Evolutionary conservation across 208 protist genomes (phyloP).

Genomic region (Borovskyia barvae): DNA sequence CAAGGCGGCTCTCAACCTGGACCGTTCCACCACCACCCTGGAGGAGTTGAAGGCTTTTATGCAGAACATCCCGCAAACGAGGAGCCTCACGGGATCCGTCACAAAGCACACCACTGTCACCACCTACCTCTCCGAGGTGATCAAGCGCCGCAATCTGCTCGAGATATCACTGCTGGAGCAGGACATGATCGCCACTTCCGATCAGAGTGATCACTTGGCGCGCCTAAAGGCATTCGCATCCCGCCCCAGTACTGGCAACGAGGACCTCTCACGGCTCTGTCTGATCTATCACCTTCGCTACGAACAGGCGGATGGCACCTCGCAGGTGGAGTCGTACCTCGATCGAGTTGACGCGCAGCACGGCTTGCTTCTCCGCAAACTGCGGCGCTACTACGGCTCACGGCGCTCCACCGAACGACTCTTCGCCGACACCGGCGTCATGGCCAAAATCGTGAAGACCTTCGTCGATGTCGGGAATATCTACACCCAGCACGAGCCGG

Average conservation of each 20-base stretch:
- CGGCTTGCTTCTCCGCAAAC: constrained; percentile 40
- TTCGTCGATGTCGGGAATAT: constrained; percentile 94
- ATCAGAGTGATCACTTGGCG: constrained; percentile 68
- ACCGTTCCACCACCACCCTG: constrained; percentile 80
- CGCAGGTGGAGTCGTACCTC: constrained; percentile 33
- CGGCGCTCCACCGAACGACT: constrained; percentile 77
- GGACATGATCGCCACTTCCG: constrained; percentile 78
- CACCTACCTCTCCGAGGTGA: constrained; percentile 69
- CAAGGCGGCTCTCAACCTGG: constrained; percentile 81
- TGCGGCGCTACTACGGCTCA: constrained; percentile 67
- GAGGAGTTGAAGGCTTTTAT: constrained; percentile 88
- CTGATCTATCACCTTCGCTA: constrained; percentile 85
- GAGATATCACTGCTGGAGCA: constrained; percentile 96
- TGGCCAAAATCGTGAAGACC: constrained; percentile 79
- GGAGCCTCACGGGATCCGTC: constrained; percentile 75
- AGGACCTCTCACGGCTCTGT: constrained; percentile 72
- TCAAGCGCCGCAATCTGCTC: constrained; percentile 86
- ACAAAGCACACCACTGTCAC: constrained; percentile 85
- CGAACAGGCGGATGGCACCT: constrained; percentile 40
- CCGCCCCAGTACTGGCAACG: constrained; percentile 20
- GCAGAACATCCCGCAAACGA: constrained; percentile 81
- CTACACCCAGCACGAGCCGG: constrained; percentile 97
- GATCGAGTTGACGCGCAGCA: constrained; percentile 38
- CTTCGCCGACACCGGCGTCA: constrained; percentile 82
- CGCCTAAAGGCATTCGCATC: constrained; percentile 56